Evolutionary conservation across 2,329 filamentous ascomycete genomes (phyloP).

Genomic region (Apiospora malaysiana): DNA sequence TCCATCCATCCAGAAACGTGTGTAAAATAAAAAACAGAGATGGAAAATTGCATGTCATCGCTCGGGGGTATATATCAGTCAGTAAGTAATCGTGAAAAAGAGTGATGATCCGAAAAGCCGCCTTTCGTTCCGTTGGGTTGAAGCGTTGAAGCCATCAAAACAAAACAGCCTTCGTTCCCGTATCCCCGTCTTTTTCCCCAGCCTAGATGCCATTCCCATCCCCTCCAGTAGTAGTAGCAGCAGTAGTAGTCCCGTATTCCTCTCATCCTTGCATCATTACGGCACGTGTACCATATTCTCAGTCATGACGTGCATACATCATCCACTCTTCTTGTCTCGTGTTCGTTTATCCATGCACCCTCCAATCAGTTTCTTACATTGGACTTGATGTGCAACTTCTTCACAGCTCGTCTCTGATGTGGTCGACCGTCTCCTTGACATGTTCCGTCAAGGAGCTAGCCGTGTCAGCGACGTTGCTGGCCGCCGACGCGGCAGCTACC

Average conservation of each 20-base stretch:
- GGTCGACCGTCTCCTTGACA: slow-evolving; percentile 35
- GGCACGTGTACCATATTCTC: background rate
- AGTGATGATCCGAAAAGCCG: slow-evolving; percentile 4
- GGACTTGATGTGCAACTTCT: background rate
- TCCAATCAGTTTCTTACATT: background rate
- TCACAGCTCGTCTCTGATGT: slow-evolving; percentile 35
- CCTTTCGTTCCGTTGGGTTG: background rate
- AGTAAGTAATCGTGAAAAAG: slow-evolving; percentile 12
- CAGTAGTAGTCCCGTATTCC: background rate
- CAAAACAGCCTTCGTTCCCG: background rate
- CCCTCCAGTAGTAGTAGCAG: background rate
- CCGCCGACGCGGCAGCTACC: slow-evolving; percentile 34
- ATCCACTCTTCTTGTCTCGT: background rate
- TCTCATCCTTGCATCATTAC: slow-evolving; percentile 6
- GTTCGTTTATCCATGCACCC: background rate
- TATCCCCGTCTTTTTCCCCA: background rate
- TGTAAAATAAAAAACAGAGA: background rate
- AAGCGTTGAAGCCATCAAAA: background rate
- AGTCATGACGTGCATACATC: background rate
- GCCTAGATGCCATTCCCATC: background rate
- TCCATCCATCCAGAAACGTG: background rate
- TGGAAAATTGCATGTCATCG: slow-evolving; percentile 11
- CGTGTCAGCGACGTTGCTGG: slow-evolving; percentile 33
- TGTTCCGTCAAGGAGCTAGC: slow-evolving; percentile 34
- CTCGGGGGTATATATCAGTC: slow-evolving; percentile 14